These are phyloP conservation scores for Cladosporium cucumerinum DNA, from an alignment of 2,329 filamentous ascomycete genomes.

Conservation along the genomic window DNA sequence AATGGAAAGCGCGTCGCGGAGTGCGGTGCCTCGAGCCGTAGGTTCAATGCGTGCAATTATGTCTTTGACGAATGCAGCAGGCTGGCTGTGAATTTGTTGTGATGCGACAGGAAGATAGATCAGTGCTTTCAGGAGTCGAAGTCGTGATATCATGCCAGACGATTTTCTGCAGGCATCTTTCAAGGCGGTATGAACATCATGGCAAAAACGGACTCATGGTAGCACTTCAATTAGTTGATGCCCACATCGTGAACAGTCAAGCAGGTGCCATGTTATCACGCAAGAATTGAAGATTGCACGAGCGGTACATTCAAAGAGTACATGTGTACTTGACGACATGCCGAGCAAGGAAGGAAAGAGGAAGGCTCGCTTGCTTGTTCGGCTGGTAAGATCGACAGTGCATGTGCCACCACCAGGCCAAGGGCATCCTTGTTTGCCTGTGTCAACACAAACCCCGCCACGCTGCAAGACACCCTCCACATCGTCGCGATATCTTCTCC, in stretches of 20 bases:
- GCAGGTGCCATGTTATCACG: background rate
- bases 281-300: background rate
- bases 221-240: background rate
- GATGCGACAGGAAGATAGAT: background rate
- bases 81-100: background rate
- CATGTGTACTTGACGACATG: background rate
- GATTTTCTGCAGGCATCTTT: background rate
- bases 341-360: background rate
- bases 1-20: background rate
- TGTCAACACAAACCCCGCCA: background rate
- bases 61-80: background rate
- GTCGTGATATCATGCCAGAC: no score
- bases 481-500: background rate
- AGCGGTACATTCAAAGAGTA: background rate
- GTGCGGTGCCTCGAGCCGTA: background rate
- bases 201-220: background rate
- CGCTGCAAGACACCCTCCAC: background rate
- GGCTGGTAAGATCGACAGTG: slow-evolving; percentile 8
- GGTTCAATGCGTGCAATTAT: background rate
- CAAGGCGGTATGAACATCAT: background rate
- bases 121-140: no score
- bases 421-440: background rate
- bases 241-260: background rate
- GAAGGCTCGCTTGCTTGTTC: background rate
- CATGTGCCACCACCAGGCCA: slow-evolving; percentile 8